phyloP scores from a whole-genome alignment of 2,329 filamentous ascomycete genomes.

The Botryotinia convoluta region DNA sequence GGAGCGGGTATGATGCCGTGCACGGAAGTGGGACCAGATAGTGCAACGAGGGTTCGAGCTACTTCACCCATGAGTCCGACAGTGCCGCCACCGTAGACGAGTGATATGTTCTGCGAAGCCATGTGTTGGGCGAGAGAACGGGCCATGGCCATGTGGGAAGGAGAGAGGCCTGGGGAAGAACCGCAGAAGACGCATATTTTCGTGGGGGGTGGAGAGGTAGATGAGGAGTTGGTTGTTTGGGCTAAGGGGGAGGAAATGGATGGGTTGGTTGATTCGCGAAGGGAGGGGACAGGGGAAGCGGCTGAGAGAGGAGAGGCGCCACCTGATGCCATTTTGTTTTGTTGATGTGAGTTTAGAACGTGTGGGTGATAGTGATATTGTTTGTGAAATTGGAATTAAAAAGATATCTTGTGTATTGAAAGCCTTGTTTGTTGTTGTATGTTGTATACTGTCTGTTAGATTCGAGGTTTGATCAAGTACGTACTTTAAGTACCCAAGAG shows the following conservation, averaged over 20 bases:
- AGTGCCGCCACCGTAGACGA: conserved; percentile 95
- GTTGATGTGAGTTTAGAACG: not conserved
- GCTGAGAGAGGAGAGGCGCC: conserved; percentile 40
- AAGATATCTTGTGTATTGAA: not conserved
- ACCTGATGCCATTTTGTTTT: conserved; percentile 43
- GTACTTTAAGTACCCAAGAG: not conserved
- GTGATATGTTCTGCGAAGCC: conserved; percentile 71
- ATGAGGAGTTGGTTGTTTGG: conserved; percentile 9
- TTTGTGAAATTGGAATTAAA: not conserved
- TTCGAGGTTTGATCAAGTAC: not conserved
- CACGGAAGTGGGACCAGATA: conserved; percentile 76
- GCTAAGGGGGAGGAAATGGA: conserved; percentile 5
- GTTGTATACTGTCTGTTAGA: not conserved
- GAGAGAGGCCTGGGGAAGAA: conserved; percentile 68
- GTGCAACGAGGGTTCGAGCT: conserved; percentile 77
- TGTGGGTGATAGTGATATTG: not conserved
- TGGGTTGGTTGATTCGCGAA: not conserved
- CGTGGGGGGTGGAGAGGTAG: conserved; percentile 1
- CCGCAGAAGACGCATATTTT: conserved; percentile 67
- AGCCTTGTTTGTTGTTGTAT: not conserved
- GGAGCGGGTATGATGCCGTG: conserved; percentile 93
- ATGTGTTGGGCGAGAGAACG: conserved; percentile 70
- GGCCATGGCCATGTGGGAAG: conserved; percentile 67
- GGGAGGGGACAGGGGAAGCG: conserved; percentile 27
- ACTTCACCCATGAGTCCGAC: conserved; percentile 94